These are phyloP conservation scores for Salvia miltiorrhiza DNA, from an alignment of 257 asterid species.

Conservation along the genomic window DNA sequence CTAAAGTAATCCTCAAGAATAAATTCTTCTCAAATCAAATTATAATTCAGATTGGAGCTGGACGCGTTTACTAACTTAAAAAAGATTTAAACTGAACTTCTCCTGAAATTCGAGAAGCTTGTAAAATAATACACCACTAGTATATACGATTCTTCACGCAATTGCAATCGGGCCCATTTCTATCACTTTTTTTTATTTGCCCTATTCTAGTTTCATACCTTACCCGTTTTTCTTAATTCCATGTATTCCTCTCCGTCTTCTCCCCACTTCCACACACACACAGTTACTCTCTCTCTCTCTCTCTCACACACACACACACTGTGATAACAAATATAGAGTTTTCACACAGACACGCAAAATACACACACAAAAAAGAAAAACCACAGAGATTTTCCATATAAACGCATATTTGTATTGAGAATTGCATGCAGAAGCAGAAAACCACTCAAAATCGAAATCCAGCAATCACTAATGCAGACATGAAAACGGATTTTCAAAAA, in stretches of 20 bases:
- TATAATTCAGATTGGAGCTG: too few relatives aligned
- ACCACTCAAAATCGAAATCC: background rate
- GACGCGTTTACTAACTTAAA: too few relatives aligned
- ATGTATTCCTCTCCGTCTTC: background rate
- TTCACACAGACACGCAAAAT: background rate
- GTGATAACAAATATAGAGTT: background rate
- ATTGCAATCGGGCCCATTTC: conserved; percentile 10
- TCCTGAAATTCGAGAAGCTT: background rate
- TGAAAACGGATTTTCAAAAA: conserved; percentile 37
- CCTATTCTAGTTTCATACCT: too few relatives aligned
- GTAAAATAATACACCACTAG: background rate
- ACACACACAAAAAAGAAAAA: background rate
- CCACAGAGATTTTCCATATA: background rate
- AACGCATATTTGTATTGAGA: background rate
- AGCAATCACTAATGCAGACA: conserved; percentile 32
- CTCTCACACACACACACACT: background rate
- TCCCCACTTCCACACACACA: background rate
- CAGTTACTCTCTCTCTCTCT: background rate
- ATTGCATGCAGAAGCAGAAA: conserved; percentile 16
- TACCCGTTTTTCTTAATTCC: background rate
- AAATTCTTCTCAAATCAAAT: too few relatives aligned
- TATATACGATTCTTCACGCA: background rate
- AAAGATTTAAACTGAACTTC: background rate
- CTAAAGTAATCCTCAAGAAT: too few relatives aligned
- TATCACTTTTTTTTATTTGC: background rate